phyloP scores from a whole-genome alignment of 208 protist species.

The Leishmania tropica region DNA sequence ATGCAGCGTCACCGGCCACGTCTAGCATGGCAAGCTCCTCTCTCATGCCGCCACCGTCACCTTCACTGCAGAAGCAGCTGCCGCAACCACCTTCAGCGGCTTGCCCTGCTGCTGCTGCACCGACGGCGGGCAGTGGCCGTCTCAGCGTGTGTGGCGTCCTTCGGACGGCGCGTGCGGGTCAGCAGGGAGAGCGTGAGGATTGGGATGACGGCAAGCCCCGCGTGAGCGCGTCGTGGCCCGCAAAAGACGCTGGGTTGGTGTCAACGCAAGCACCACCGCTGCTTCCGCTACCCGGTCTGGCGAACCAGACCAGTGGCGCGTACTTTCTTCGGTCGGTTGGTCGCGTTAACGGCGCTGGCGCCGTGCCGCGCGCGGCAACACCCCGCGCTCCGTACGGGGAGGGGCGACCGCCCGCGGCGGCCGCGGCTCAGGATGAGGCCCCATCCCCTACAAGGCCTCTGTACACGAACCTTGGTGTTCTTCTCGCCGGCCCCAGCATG shows the following conservation, averaged over 20 bases:
- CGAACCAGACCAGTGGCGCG: neutral
- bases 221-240: constrained; percentile 18
- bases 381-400: neutral
- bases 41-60: neutral
- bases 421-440: neutral
- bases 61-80: neutral
- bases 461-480: constrained; percentile 17
- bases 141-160: constrained; percentile 45
- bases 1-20: neutral
- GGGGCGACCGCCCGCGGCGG: neutral
- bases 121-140: neutral
- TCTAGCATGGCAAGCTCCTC: neutral
- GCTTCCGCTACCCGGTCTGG: neutral
- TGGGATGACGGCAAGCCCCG: constrained; percentile 33
- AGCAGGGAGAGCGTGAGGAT: constrained; percentile 36
- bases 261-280: neutral
- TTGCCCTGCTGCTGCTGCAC: neutral
- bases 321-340: neutral
- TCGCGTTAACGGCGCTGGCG: neutral
- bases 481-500: neutral
- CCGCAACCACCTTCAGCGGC: neutral
- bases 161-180: constrained; percentile 28
- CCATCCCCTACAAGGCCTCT: constrained; percentile 4
- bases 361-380: neutral
- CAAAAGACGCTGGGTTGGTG: neutral